Conservation (phyloP, 257 asterid species). For the Forsythia viridissima region DNA sequence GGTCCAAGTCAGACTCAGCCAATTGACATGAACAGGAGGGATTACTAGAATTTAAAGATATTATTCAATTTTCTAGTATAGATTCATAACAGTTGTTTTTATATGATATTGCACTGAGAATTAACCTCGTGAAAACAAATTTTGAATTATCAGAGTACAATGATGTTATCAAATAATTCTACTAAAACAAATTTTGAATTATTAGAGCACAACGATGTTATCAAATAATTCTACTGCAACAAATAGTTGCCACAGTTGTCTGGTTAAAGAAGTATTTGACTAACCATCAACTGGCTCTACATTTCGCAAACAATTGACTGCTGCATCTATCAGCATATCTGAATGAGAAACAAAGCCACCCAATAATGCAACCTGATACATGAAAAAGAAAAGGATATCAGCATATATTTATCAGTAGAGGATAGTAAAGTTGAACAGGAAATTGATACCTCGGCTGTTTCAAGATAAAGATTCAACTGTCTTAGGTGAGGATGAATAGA, state of each 20-base stretch:
- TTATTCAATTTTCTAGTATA: constrained; percentile 7
- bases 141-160: not conserved
- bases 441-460: constrained; percentile 80
- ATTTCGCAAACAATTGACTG: constrained; percentile 56
- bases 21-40: not conserved
- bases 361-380: constrained; percentile 63
- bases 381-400: constrained; percentile 17
- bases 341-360: constrained; percentile 77
- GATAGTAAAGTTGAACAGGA: constrained; percentile 13
- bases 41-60: constrained; percentile 14
- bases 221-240: constrained; percentile 5
- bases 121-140: constrained; percentile 4
- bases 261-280: constrained; percentile 31
- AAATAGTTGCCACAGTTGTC: constrained; percentile 12
- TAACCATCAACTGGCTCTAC: constrained; percentile 59
- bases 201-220: not conserved
- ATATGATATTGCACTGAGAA: not conserved
- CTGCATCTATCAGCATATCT: constrained; percentile 65
- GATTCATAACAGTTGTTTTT: not conserved
- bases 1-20: not conserved
- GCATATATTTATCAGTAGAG: constrained; percentile 12
- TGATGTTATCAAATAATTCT: not conserved
- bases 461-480: constrained; percentile 78
- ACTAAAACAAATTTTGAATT: constrained; percentile 2
- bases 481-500: constrained; percentile 52